Evolutionary conservation across 306 rosid genomes (phyloP).

Genomic region (Dalbergia cultrata): DNA sequence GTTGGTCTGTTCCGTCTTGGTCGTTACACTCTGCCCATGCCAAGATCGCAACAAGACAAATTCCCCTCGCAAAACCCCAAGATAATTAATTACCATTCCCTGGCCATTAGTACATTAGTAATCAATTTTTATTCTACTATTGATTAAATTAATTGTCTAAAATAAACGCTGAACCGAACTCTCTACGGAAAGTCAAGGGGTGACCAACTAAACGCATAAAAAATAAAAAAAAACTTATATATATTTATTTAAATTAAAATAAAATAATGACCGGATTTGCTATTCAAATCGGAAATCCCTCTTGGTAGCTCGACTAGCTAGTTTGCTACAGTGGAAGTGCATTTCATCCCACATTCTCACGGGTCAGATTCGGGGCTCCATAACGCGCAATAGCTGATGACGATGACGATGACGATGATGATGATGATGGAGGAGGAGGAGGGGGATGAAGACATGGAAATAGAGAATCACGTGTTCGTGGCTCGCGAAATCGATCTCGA

Average conservation of each 20-base stretch:
- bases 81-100: background rate
- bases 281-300: constrained; percentile 37
- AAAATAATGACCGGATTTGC: background rate
- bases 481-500: constrained; percentile 53
- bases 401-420: constrained; percentile 24
- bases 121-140: background rate
- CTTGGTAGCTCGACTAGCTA: background rate
- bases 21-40: constrained; percentile 3
- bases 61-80: background rate
- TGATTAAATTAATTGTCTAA: background rate
- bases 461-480: constrained; percentile 42
- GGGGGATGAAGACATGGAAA: constrained; percentile 52
- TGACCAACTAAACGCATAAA: constrained; percentile 3
- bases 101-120: background rate
- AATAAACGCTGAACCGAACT: constrained; percentile 5
- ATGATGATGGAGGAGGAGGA: background rate
- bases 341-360: background rate
- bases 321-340: background rate
- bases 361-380: background rate
- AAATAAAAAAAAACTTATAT: background rate
- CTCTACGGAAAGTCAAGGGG: background rate
- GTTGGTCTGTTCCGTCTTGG: constrained; percentile 39
- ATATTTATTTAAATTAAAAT: constrained; percentile 24
- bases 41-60: constrained; percentile 25
- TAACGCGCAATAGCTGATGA: background rate